A percentile compares a stretch with the other conserved stretches of the same genome.
Evolutionary conservation across 257 asterid species (phyloP).

Genomic region (Nicotiana tomentosiformis): DNA sequence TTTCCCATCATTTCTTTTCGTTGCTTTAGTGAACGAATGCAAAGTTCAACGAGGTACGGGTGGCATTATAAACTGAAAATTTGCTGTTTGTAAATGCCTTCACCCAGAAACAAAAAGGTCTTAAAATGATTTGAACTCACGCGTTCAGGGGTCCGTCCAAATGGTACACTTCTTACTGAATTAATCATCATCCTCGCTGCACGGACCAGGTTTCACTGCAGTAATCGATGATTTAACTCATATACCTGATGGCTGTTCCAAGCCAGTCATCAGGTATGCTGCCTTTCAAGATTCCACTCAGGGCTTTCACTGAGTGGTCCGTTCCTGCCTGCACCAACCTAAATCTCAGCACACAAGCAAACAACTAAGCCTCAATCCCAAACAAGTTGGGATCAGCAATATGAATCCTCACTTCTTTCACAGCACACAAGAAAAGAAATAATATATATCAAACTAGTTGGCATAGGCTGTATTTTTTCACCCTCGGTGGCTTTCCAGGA

Average conservation of each 20-base stretch:
- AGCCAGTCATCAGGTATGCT: conserved; percentile 78
- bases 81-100: background rate
- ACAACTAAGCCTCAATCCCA: background rate
- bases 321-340: conserved; percentile 62
- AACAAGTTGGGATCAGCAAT: background rate
- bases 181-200: background rate
- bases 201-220: background rate
- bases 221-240: conserved; percentile 20
- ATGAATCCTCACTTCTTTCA: too few relatives aligned
- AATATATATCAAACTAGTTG: background rate
- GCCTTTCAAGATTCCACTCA: conserved; percentile 44
- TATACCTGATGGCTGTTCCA: conserved; percentile 70
- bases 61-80: background rate
- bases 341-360: background rate
- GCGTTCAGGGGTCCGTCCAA: background rate
- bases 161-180: background rate
- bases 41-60: background rate
- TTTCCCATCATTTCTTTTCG: background rate
- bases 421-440: background rate
- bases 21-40: background rate
- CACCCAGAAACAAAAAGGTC: background rate
- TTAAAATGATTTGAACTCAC: background rate
- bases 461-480: background rate
- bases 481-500: background rate
- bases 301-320: conserved; percentile 59